phyloP scores from a whole-genome alignment of 106 monocot species.

The Triglochin maritima region DNA sequence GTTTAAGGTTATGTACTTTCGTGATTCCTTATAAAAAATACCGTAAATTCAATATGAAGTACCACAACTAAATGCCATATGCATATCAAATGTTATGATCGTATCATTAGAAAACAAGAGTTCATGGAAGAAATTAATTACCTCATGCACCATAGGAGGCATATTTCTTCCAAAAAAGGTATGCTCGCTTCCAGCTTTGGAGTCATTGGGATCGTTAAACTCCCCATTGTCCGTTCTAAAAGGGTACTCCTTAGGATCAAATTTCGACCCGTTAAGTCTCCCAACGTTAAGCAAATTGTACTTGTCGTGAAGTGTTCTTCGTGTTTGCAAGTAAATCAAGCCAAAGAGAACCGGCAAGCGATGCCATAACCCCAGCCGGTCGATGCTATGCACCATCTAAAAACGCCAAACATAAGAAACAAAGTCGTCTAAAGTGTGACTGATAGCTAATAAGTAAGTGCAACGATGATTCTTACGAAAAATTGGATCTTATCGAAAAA shows the following conservation, averaged over 20 bases:
- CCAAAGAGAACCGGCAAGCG: slow-evolving; percentile 44
- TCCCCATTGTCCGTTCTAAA: slow-evolving; percentile 33
- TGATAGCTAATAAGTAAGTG: neutral
- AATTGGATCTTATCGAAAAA: slow-evolving; percentile 9
- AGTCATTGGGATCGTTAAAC: slow-evolving; percentile 35
- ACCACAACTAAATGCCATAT: too few relatives aligned
- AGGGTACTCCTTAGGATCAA: slow-evolving; percentile 21
- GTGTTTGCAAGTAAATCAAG: slow-evolving; percentile 24
- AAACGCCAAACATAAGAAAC: neutral
- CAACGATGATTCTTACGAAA: neutral
- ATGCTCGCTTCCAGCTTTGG: slow-evolving; percentile 20
- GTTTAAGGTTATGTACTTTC: too few relatives aligned
- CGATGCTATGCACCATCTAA: slow-evolving; percentile 36
- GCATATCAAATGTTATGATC: too few relatives aligned
- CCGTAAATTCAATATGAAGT: too few relatives aligned
- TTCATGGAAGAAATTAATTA: too few relatives aligned
- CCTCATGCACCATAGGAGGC: slow-evolving; percentile 25
- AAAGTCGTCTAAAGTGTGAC: neutral
- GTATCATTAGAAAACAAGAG: too few relatives aligned
- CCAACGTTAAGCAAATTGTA: slow-evolving; percentile 46
- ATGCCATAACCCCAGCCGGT: slow-evolving; percentile 39
- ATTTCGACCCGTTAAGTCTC: slow-evolving; percentile 1
- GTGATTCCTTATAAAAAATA: too few relatives aligned
- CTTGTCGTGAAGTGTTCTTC: slow-evolving; percentile 34
- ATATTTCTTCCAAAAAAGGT: slow-evolving; percentile 56